Conservation (phyloP, 345 rosid genomes). For the Populus tremula region DNA sequence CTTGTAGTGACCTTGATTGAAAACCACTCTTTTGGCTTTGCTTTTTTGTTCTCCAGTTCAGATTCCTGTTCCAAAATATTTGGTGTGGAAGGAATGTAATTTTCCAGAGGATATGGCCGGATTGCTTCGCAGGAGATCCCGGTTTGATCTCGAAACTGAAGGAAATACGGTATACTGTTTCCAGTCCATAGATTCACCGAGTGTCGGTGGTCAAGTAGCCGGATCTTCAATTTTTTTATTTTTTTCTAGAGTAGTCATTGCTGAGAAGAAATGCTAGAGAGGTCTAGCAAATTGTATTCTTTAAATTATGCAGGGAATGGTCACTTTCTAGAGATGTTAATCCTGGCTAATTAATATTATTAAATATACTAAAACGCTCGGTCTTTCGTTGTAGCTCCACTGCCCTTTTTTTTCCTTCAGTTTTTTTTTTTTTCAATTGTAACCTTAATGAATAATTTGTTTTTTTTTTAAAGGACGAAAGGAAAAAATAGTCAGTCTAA, state of each 20-base stretch:
- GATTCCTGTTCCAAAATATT: background rate
- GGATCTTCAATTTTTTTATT: background rate
- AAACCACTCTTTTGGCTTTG: slow-evolving; percentile 1
- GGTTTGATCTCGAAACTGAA: background rate
- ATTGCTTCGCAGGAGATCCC: background rate
- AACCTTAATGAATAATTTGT: too few species aligned
- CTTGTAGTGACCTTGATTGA: background rate
- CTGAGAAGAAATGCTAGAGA: background rate
- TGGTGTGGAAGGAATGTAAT: background rate
- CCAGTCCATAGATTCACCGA: background rate
- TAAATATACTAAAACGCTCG: too few species aligned
- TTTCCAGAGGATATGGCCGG: too few species aligned
- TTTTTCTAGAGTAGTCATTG: background rate
- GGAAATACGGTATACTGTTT: background rate
- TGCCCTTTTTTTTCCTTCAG: too few species aligned
- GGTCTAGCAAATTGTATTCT: background rate
- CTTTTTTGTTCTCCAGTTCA: background rate
- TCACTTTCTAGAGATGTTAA: background rate
- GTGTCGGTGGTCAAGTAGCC: background rate
- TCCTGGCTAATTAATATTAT: background rate
- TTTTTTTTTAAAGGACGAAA: too few species aligned
- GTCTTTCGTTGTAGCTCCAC: too few species aligned
- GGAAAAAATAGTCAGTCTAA: too few species aligned
- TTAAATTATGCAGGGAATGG: background rate
- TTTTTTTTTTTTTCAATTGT: too few species aligned